Base-by-base conservation (phyloP, 2,329 filamentous ascomycete species). In the Sordariomycetes sp. region DNA sequence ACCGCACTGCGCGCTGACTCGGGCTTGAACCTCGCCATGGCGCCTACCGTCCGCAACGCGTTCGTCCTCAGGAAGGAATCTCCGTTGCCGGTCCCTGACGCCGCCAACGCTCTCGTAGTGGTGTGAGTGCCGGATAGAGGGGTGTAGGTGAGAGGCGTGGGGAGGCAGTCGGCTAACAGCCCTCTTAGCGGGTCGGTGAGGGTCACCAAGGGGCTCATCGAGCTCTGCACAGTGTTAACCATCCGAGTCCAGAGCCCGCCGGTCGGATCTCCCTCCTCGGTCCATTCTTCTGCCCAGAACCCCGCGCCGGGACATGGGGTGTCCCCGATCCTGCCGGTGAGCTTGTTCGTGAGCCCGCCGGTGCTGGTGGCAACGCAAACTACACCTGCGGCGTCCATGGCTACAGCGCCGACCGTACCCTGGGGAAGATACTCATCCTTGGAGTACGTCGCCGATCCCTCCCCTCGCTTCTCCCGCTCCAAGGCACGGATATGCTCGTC, bases 201-300 rank as follows among this genome's bases (percentile, higher is more conserved):
- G 33, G 39, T 39, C 11, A 48, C 21, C 3, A 34, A 6, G 5
- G 38, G 32, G 15, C n/a, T 18, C 6, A 24, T 7, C 6, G 24
- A 15, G 12, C 21, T 17, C 8, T 19, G 8, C 4, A 35, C 9
- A 2, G 28, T 26, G 21, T 20, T 23, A 8, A 7, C 14, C 18
- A 32, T 15, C 23, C 21, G 33, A 17, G 24, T 32, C 26, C 35
- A 21, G 8, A 34, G 27, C 3, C 25, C 34, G 14, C 36, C 41
- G 1, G 50, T 57, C 6, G 54, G 47, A 24, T 59, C 54, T 2
- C 55, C 55, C 3, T 64, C 57, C 36, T 79, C 72, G 7, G 58
- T 56, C 86, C 86, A 94, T 45, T 87, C 75, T 52, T 93, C 87
- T 0, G 87, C 86, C 86, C 86, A 94, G 55, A 87, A 94, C 0